phyloP scores from a whole-genome alignment of 2,329 filamentous ascomycete species.

The Fusarium graminum region DNA sequence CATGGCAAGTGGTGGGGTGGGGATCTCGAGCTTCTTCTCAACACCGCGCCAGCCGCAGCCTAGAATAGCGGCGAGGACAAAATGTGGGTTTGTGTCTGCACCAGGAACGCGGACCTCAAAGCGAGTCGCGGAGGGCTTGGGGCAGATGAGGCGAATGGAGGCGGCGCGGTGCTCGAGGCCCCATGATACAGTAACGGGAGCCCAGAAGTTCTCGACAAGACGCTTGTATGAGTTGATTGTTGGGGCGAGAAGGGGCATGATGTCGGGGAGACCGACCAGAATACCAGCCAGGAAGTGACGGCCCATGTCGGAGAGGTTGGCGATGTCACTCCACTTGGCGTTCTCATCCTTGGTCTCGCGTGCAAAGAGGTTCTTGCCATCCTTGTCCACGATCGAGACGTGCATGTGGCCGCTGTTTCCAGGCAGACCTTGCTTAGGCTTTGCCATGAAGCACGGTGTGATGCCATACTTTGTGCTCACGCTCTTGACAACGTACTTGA shows the following conservation, averaged over 20 bases:
- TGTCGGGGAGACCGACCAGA: constrained; percentile 87
- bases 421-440: constrained; percentile 89
- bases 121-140: constrained; percentile 86
- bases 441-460: constrained; percentile 98
- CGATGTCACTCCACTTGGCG: constrained; percentile 80
- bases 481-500: constrained; percentile 95
- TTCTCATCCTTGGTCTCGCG: constrained; percentile 78
- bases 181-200: constrained; percentile 97
- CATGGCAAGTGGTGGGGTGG: constrained; percentile 84
- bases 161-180: constrained; percentile 95
- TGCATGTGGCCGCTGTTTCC: constrained; percentile 98
- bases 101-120: constrained; percentile 94
- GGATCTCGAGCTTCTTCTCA: constrained; percentile 89
- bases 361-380: constrained; percentile 87
- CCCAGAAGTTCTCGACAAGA: constrained; percentile 99
- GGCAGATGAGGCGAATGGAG: constrained; percentile 88
- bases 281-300: constrained; percentile 94
- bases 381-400: constrained; percentile 83
- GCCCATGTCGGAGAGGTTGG: constrained; percentile 85
- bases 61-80: constrained; percentile 87
- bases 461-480: constrained; percentile 89
- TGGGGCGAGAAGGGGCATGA: constrained; percentile 95
- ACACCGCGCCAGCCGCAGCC: constrained; percentile 92
- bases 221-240: constrained; percentile 99
- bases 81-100: constrained; percentile 92